Conservation (phyloP, 164 flowering plant genomes). For the Aristolochia contorta region DNA sequence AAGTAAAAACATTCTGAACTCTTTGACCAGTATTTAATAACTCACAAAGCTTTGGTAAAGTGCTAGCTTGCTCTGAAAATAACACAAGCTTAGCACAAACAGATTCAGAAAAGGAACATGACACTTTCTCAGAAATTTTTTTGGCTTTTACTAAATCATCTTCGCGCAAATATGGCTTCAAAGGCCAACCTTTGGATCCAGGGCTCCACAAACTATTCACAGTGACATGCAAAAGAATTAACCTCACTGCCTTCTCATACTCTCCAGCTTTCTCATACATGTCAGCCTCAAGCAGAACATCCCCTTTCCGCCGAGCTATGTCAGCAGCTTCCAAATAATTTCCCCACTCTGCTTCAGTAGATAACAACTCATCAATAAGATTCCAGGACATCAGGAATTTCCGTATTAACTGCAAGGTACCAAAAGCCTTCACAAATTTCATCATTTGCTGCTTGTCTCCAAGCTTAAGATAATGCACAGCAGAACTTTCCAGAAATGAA, state of each 20-base stretch:
- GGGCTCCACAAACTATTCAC: slow-evolving; percentile 36
- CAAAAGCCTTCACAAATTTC: slow-evolving; percentile 33
- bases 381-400: slow-evolving; percentile 22
- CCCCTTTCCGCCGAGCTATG: slow-evolving; percentile 37
- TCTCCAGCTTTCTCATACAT: slow-evolving; percentile 44
- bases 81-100: slow-evolving; percentile 26
- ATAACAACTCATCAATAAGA: slow-evolving; percentile 41
- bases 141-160: slow-evolving; percentile 34
- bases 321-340: slow-evolving; percentile 46
- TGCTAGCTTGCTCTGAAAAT: slow-evolving; percentile 21
- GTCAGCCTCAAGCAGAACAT: slow-evolving; percentile 40
- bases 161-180: slow-evolving; percentile 31
- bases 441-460: slow-evolving; percentile 32
- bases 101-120: slow-evolving; percentile 18
- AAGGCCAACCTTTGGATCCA: slow-evolving; percentile 52
- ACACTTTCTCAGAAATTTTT: slow-evolving; percentile 20
- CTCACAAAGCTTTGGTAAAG: slow-evolving; percentile 18
- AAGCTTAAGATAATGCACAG: slow-evolving; percentile 29
- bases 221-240: slow-evolving; percentile 31
- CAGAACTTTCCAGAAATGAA: slow-evolving; percentile 36
- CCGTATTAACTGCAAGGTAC: slow-evolving; percentile 25
- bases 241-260: slow-evolving; percentile 29
- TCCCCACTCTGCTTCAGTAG: slow-evolving; percentile 38
- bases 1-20: slow-evolving; percentile 22
- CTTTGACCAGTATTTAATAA: slow-evolving; percentile 18